phyloP scores from a whole-genome alignment of 2,329 filamentous ascomycete species.

The Colletotrichum sp. region DNA sequence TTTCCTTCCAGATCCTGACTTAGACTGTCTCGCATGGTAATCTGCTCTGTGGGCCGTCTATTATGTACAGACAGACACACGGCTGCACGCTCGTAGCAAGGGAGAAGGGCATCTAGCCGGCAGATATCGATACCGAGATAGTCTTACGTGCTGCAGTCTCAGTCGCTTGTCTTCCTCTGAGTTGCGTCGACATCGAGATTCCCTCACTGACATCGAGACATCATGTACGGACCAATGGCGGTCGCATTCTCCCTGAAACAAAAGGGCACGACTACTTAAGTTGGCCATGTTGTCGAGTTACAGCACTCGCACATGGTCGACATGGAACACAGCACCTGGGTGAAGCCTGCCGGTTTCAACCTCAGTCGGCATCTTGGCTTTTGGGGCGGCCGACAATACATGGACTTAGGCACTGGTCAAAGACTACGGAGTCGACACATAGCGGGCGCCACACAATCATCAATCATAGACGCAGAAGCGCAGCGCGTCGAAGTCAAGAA shows the following conservation, averaged over 20 bases:
- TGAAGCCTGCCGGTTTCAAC: neutral
- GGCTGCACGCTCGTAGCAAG: neutral
- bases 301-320: neutral
- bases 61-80: neutral
- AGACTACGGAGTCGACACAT: neutral
- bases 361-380: neutral
- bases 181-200: neutral
- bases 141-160: neutral
- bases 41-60: neutral
- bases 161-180: neutral
- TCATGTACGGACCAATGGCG: neutral
- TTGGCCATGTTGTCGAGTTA: neutral
- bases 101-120: neutral
- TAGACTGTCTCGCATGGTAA: neutral
- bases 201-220: neutral
- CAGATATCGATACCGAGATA: neutral
- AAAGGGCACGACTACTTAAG: neutral
- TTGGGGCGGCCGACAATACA: neutral
- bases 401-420: neutral
- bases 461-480: neutral
- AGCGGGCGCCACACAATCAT: neutral
- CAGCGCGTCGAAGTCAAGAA: neutral
- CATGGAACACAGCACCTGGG: neutral
- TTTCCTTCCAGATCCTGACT: neutral
- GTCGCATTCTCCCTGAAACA: neutral